Conservation (phyloP, 345 rosid genomes). For the Boechera divaricarpa region DNA sequence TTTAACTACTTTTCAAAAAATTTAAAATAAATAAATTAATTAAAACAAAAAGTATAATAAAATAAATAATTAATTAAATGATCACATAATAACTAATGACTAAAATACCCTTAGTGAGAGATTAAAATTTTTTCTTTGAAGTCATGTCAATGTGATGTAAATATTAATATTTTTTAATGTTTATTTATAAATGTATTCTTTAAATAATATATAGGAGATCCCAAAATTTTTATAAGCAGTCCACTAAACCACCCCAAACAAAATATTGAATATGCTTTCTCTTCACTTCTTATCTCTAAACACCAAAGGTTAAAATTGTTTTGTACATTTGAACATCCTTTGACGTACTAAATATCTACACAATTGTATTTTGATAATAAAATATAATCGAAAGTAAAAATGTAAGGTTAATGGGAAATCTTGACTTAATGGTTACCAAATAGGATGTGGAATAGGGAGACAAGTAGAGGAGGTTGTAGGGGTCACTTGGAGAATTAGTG, state of each 20-base stretch:
- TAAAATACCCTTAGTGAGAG: too few relatives aligned
- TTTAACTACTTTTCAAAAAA: too few relatives aligned
- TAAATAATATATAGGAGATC: background rate
- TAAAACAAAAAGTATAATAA: too few relatives aligned
- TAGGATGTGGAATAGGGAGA: slow-evolving; percentile 45
- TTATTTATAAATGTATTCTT: too few relatives aligned
- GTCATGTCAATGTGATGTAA: too few relatives aligned
- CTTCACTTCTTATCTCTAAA: slow-evolving; percentile 33
- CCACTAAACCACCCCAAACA: slow-evolving; percentile 39
- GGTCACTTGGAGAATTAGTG: slow-evolving; percentile 44
- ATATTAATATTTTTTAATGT: too few relatives aligned
- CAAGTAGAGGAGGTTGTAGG: slow-evolving; percentile 46
- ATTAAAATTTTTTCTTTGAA: too few relatives aligned
- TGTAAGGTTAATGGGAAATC: slow-evolving; percentile 27
- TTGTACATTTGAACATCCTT: slow-evolving; percentile 23
- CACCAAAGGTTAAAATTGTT: slow-evolving; percentile 20
- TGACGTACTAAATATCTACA: slow-evolving; percentile 20
- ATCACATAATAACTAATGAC: too few relatives aligned
- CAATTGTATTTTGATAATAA: background rate
- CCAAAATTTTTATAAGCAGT: slow-evolving; percentile 16
- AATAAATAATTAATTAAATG: too few relatives aligned
- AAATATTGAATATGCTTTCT: slow-evolving; percentile 7
- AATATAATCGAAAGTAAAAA: background rate
- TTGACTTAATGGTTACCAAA: slow-evolving; percentile 39
- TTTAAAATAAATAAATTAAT: too few relatives aligned